These are phyloP conservation scores for Pouteria campechiana DNA, from an alignment of 179 eudicot species.

Conservation along the genomic window DNA sequence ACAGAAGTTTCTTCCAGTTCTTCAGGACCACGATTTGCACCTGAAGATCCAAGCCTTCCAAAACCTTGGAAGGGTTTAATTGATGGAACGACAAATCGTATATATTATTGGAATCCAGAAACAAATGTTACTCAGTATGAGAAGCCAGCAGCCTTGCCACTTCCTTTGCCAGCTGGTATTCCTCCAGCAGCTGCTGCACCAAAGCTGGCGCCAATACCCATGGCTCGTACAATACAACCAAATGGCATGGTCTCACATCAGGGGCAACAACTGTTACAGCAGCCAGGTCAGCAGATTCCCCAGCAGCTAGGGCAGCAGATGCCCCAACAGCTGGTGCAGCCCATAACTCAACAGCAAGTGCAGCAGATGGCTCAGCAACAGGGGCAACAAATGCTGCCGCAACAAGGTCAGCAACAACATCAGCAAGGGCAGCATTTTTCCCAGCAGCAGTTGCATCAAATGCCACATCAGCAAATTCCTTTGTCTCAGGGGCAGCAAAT, in stretches of 20 bases:
- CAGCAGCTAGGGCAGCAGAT: constrained; percentile 20
- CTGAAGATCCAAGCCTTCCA: constrained; percentile 85
- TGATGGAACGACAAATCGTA: constrained; percentile 65
- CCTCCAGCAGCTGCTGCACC: constrained; percentile 38
- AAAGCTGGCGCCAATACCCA: constrained; percentile 33
- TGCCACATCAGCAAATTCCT: constrained; percentile 32
- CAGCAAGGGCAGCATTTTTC: constrained; percentile 29
- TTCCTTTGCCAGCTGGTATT: constrained; percentile 40
- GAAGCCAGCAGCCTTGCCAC: constrained; percentile 41
- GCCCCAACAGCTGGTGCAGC: constrained; percentile 14
- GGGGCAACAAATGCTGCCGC: constrained; percentile 13
- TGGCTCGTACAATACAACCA: constrained; percentile 16
- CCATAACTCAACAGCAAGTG: constrained; percentile 12
- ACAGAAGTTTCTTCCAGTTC: constrained; percentile 53
- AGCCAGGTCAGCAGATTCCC: constrained; percentile 26
- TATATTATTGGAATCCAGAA: constrained; percentile 92
- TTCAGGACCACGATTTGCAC: constrained; percentile 82
- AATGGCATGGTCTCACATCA: constrained; percentile 24
- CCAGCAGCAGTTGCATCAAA: constrained; percentile 19
- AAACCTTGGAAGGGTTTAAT: constrained; percentile 92
- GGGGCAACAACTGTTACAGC: constrained; percentile 27
- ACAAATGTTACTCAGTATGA: constrained; percentile 84
- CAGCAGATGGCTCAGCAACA: constrained; percentile 24
- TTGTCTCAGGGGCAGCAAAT: constrained; percentile 23
- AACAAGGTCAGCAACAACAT: constrained; percentile 7